Evolutionary conservation across 305 asterid species (phyloP), one percentile per base, ranked within the genome.

Genomic region (Withania somnifera): DNA sequence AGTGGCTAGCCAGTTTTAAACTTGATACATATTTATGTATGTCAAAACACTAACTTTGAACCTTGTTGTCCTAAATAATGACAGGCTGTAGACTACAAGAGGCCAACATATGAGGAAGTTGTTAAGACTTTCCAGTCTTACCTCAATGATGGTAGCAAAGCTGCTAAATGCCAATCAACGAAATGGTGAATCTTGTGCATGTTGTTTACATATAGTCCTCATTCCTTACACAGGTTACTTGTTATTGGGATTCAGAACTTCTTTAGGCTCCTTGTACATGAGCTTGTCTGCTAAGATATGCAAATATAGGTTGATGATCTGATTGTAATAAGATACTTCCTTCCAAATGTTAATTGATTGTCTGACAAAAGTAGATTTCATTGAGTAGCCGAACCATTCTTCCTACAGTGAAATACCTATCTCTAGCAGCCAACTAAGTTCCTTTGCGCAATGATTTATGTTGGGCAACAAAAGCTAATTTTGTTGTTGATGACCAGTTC

Each of bases 11-110:
- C 47, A 10, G 28, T 77, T 34, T 15, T 20, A 42, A 42, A 42
- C 56, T 42, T 26, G 11, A 56, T 38, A 20, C 69, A n/a, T n/a
- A 56, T 56, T 4, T 1, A 30, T 24, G 6, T 22, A 34, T 22
- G 82, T 57, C 71, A 38, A 78, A 38, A 34, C 26, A 19, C 42
- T 58, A n/a, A 57, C 42, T 57, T 45, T 36, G 73, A 61, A 38
- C 52, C 24, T 78, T 78, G 54, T 42, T 26, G 51, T 57, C 42
- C 24, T 60, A 42, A 20, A 63, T 15, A 34, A 83, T 81, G 11
- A 32, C 87, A 95, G 98, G 99, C 97, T 17, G 99, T 93, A 81
- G 99, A 95, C 87, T 93, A 95, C 89, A 95, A 95, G 90, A 92
- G 97, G 91, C 98, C 98, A 5, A 91, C 97, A 0, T 95, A 95